Conservation (phyloP, 768 basidiomycete species). For the Mrakia gelida region DNA sequence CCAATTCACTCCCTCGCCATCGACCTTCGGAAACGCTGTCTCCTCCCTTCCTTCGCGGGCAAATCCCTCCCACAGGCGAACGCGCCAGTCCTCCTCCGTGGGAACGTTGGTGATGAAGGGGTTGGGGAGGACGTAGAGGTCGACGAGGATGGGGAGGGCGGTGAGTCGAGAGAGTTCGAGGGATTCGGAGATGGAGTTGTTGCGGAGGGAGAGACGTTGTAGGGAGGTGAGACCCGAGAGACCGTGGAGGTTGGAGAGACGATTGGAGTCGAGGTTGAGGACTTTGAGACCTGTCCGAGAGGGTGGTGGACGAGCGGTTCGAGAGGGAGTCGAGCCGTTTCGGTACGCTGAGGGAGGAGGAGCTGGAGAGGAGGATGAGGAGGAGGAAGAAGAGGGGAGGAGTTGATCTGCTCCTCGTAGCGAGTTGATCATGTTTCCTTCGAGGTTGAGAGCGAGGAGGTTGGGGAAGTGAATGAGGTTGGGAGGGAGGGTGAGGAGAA, state of each 20-base stretch:
- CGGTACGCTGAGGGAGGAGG: not conserved
- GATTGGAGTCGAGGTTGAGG: constrained; percentile 30
- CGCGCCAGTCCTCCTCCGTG: constrained; percentile 61
- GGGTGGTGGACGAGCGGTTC: not conserved
- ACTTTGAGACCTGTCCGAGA: constrained; percentile 18
- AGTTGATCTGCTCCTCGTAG: constrained; percentile 26
- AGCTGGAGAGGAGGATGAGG: not conserved
- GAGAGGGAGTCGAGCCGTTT: constrained; percentile 4
- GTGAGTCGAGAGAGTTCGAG: constrained; percentile 26
- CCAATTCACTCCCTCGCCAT: constrained; percentile 52
- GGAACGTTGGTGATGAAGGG: constrained; percentile 59
- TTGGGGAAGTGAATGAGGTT: constrained; percentile 65
- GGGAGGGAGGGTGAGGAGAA: constrained; percentile 91
- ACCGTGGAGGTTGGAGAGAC: constrained; percentile 30
- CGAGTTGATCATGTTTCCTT: constrained; percentile 31
- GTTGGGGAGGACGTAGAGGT: constrained; percentile 49
- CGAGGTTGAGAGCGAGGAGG: constrained; percentile 28
- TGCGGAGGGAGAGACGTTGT: constrained; percentile 25
- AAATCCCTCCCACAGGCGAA: constrained; percentile 78
- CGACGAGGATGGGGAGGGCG: constrained; percentile 19
- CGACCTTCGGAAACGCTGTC: constrained; percentile 55
- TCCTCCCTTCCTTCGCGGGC: constrained; percentile 69
- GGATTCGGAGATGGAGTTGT: constrained; percentile 25
- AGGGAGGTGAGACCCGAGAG: constrained; percentile 3
- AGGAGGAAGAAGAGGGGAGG: constrained; percentile 10